Evolutionary conservation across 208 protist genomes (phyloP), one percentile per base, ranked within the genome.

Genomic region (Trypanosoma mega): DNA sequence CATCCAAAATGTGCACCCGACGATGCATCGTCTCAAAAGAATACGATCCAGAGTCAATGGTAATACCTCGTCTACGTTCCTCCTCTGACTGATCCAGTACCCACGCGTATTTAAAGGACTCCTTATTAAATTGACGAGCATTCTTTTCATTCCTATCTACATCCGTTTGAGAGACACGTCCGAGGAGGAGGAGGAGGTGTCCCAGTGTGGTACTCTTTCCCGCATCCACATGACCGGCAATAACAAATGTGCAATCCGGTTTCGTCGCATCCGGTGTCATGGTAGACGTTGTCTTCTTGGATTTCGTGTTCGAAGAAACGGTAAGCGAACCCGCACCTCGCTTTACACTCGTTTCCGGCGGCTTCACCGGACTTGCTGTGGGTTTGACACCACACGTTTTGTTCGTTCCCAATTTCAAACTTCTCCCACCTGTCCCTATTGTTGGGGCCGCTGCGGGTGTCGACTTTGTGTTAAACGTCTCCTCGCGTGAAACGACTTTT

Each of bases 21-120:
- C 89, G 84, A 64, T 92, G 92, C 46, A 67, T 66, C 14, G 97
- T 98, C 68, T 95, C 81, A 63, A 98, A 98, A 60, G 84, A 88
- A 59, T 87, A 90, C 11, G 92, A 84, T 36, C 93, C 85, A 49
- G 94, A 72, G 76, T 98, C 95, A 58, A 98, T 97, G 3, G 97
- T 98, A 37, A 98, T 91, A 57, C 97, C 97, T 62, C 96, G 92
- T 21, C 96, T 91, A 34, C 94, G 88, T 80, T 98, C 95, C 53
- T 93, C 93, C 75, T 98, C 95, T 14, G 91, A 90, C 65, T 95
- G 87, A 68, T 98, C 97, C 33, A 98, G 78, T 65, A 98, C 60
- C 87, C 94, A 99, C n/a, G 97, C 97, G 56, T 97, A 98, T 65
- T 97, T 96, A 82, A 97, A 98, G 18, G 93, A 97, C 33, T 76